These are phyloP conservation scores for Saturnispora dispora DNA, from an alignment of 805 yeast species.

Conservation along the genomic window DNA sequence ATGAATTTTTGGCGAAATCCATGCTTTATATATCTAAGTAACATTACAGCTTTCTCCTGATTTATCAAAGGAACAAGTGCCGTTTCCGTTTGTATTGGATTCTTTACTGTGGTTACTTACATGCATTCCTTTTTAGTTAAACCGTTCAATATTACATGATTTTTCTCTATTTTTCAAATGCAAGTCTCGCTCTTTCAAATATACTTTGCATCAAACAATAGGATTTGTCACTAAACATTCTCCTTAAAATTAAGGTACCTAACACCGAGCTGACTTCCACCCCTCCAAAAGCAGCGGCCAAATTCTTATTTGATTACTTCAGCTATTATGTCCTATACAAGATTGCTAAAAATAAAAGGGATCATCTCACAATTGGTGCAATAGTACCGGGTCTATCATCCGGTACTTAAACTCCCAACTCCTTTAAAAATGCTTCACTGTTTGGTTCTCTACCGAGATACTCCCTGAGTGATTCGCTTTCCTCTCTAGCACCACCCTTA, in stretches of 20 bases:
- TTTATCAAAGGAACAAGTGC: neutral
- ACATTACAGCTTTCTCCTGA: neutral
- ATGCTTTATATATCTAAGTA: neutral
- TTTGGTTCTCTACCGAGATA: slow-evolving; percentile 71
- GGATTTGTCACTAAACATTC: neutral
- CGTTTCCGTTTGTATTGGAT: neutral
- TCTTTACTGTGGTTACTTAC: neutral
- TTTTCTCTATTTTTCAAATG: neutral
- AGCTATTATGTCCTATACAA: neutral
- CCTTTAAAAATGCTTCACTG: slow-evolving; percentile 62
- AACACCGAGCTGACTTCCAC: slow-evolving; percentile 1
- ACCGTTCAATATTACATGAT: neutral
- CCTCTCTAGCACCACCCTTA: slow-evolving; percentile 69
- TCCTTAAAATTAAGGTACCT: neutral
- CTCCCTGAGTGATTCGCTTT: slow-evolving; percentile 52
- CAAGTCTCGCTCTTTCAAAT: neutral
- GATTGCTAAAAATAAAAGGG: neutral
- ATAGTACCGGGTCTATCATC: neutral
- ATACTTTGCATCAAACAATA: neutral
- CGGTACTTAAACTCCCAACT: slow-evolving; percentile 36
- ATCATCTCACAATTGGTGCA: neutral
- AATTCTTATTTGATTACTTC: neutral
- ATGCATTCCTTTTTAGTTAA: neutral
- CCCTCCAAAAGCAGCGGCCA: neutral
- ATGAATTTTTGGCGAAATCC: neutral